Conservation (phyloP, 2,329 filamentous ascomycete genomes). For the Colletotrichum tropicale region DNA sequence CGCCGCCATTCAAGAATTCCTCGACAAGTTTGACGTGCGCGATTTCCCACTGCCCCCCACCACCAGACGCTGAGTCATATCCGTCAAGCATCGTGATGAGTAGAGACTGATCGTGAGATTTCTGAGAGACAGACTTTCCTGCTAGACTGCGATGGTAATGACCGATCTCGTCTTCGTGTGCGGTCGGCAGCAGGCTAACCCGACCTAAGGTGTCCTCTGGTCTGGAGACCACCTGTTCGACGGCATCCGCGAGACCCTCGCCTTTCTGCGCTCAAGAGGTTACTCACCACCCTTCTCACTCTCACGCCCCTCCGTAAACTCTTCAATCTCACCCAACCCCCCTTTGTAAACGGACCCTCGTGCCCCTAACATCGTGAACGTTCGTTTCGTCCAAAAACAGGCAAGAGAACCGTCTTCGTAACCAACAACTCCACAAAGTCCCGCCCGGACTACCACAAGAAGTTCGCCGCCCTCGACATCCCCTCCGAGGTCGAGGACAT, state of each 20-base stretch:
- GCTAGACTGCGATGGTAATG: conserved; percentile 92
- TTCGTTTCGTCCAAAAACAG: conserved; percentile 44
- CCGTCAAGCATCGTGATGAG: neutral
- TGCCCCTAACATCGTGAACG: neutral
- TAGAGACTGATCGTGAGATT: conserved; percentile 20
- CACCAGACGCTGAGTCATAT: conserved; percentile 13
- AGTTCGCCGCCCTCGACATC: conserved; percentile 83
- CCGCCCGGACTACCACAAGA: conserved; percentile 89
- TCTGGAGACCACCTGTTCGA: conserved; percentile 91
- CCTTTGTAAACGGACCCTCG: neutral
- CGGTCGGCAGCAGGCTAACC: neutral
- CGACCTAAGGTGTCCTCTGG: conserved; percentile 83
- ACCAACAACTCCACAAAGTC: conserved; percentile 99
- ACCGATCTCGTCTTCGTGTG: conserved; percentile 5
- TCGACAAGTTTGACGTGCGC: conserved; percentile 91
- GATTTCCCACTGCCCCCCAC: conserved; percentile 24
- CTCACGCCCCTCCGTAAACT: neutral
- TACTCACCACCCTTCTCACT: conserved; percentile 22
- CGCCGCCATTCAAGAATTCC: conserved; percentile 78
- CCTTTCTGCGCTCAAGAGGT: conserved; percentile 84
- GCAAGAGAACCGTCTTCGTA: conserved; percentile 93
- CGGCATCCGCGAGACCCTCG: conserved; percentile 82
- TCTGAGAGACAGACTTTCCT: conserved; percentile 73
- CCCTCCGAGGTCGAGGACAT: conserved; percentile 84
- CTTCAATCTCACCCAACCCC: neutral